These are phyloP conservation scores for Phyllosticta citribraziliensis DNA, from an alignment of 2,329 filamentous ascomycete species.

Conservation along the genomic window DNA sequence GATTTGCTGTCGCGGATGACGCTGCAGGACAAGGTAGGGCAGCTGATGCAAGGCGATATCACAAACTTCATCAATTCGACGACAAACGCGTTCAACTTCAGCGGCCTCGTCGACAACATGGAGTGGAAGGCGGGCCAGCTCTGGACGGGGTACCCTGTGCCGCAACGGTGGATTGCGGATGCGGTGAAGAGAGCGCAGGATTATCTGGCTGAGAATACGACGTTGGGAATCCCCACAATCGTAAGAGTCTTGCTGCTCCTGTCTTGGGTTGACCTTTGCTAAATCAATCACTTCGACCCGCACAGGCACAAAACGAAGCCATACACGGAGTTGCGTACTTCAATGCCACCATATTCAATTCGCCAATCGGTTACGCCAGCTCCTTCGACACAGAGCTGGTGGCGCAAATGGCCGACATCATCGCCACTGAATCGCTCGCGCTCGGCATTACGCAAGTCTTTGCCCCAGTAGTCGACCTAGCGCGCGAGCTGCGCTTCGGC, in stretches of 20 bases:
- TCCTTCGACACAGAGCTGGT: slow-evolving; percentile 59
- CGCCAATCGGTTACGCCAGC: slow-evolving; percentile 61
- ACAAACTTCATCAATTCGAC: slow-evolving; percentile 64
- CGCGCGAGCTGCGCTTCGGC: slow-evolving; percentile 60
- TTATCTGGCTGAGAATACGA: slow-evolving; percentile 57
- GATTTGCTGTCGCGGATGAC: slow-evolving; percentile 66
- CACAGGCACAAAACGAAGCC: slow-evolving; percentile 53
- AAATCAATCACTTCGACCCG: too few relatives aligned
- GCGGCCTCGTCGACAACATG: slow-evolving; percentile 58
- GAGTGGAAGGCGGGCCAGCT: slow-evolving; percentile 56
- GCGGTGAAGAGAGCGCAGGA: slow-evolving; percentile 58
- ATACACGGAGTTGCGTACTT: slow-evolving; percentile 47
- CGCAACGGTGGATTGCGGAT: slow-evolving; percentile 47
- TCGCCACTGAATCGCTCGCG: slow-evolving; percentile 55
- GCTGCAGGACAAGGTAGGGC: slow-evolving; percentile 61
- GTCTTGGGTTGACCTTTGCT: too few relatives aligned
- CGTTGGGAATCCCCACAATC: slow-evolving; percentile 60
- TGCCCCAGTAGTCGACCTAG: slow-evolving; percentile 60
- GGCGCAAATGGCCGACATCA: slow-evolving; percentile 55
- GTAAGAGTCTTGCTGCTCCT: slow-evolving; percentile 25
- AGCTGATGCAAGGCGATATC: slow-evolving; percentile 55
- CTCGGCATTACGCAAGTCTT: slow-evolving; percentile 66
- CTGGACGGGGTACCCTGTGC: slow-evolving; percentile 60
- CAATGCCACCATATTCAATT: slow-evolving; percentile 73
- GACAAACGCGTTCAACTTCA: slow-evolving; percentile 55